Evolutionary conservation across 2,329 filamentous ascomycete genomes (phyloP), one percentile per base, ranked within the genome.

Genomic region (Chaetoscypha palmicola): DNA sequence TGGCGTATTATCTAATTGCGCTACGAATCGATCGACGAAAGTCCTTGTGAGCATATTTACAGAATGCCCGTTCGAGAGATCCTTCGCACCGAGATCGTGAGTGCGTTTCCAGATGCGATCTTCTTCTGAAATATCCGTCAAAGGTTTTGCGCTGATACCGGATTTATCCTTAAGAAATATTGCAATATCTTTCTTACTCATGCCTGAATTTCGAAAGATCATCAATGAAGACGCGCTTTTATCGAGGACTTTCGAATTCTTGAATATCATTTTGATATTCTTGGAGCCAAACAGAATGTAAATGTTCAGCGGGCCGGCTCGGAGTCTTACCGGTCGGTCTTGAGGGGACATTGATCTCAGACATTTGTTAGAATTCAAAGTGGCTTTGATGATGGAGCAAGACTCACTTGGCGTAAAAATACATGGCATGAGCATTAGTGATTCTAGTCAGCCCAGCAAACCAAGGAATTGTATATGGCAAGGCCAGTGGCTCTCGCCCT

Each of bases 211-310:
- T 28, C 21, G 35, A 34, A 51, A 45, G 2, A 47, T 34, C 43
- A 47, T 44, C n/a, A 43, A 22, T 3, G 43, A 42, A 9, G 44
- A 45, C n/a, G 38, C 34, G 12, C 40, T 24, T 35, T 47, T 51
- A 22, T 30, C 45, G 10, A 51, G 22, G 2, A 35, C 38, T 36
- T 51, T 47, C 7, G 46, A 49, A 20, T 47, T 48, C 16, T 37
- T 42, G 32, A 49, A 51, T 4, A 51, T 43, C 40, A 37, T 47
- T 22, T 42, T 49, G 12, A 51, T 41, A 23, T 49, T 51, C 32
- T 49, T 51, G 5, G 46, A 30, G 7, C 49, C 49, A 16, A 49
- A 47, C 14, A 51, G 40, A 12, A 49, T 42, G 16, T 49, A 51
- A 5, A 51, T 47, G 5, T 35, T 32, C 14, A 49, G 24, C 3